Evolutionary conservation across 129 eudicot genomes (phyloP).

Genomic region (sunflower (Helianthus annuus)): DNA sequence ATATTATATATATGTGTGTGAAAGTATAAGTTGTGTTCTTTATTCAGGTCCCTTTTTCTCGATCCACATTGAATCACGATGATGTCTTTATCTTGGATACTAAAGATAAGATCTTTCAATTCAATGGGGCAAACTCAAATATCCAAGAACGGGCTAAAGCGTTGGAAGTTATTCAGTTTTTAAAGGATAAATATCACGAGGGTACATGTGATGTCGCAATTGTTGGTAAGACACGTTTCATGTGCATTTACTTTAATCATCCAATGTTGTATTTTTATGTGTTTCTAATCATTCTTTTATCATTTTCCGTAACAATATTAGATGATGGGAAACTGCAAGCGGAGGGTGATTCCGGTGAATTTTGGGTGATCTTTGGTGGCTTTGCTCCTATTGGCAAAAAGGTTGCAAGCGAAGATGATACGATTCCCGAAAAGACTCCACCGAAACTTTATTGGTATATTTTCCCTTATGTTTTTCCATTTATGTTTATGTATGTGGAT

Average conservation of each 20-base stretch:
- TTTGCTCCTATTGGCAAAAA: constrained; percentile 97
- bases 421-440: constrained; percentile 71
- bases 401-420: constrained; percentile 88
- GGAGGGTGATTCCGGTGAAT: constrained; percentile 90
- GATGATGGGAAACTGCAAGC: constrained; percentile 97
- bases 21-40: constrained; percentile 17
- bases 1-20: not conserved
- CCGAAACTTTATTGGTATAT: constrained; percentile 73
- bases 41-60: constrained; percentile 80
- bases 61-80: constrained; percentile 85
- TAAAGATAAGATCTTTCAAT: constrained; percentile 79
- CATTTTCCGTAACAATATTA: constrained; percentile 19
- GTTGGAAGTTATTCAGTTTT: constrained; percentile 80
- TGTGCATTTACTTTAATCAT: constrained; percentile 2
- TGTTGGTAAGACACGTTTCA: constrained; percentile 57
- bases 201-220: constrained; percentile 88
- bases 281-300: not conserved
- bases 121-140: constrained; percentile 89
- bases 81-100: constrained; percentile 89
- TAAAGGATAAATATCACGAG: constrained; percentile 80
- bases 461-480: not conserved
- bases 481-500: constrained; percentile 4
- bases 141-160: constrained; percentile 93
- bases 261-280: not conserved
- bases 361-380: constrained; percentile 98